Evolutionary conservation across 306 rosid species (phyloP), one percentile per base, ranked within the genome.

Genomic region (Boehmeria nivea): DNA sequence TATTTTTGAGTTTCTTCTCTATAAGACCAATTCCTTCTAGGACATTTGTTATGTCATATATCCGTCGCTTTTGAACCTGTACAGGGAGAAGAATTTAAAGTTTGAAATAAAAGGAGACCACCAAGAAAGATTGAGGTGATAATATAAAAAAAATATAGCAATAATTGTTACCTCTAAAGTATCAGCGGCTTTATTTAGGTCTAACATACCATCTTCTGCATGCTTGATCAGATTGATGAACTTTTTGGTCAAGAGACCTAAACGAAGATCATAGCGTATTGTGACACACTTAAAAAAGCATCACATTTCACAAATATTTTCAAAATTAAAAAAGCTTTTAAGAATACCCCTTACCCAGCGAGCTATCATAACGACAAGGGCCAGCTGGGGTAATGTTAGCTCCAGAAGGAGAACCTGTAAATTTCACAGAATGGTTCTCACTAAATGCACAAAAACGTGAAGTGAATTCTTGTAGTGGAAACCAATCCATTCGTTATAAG

Each of bases 21-120:
- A 91, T 91, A 19, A 91, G 99, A 66, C 99, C 99, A 65, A 91
- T 87, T 79, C 96, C 96, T 81, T 91, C 99, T 24, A 91, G 95
- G 64, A 91, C 99, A 77, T 91, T 87, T 64, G 99, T 91, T 76
- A 87, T 91, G 64, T 91, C 99, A 73, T 91, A 91, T 82, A 91
- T 91, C 52, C 99, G 81, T 61, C 99, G 80, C 79, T 91, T 87
- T 78, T 91, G 96, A 61, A 91, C 98, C 96, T 91, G 82, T 57
- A 60, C 58, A 53, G 55, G 63, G 50, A 65, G 12, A 73, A 63
- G 14, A 63, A 37, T 60, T 48, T 72, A 44, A 61, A 43, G 57
- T 63, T 68, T 33, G 60, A 60, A 36, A 50, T 60, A 68, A 25
- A 57, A 61, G 47, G 70, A 44, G 51, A 63, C 47, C 24, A 65